Evolutionary conservation across 441 rosid genomes (phyloP).

Genomic region (Gossypium trilobum): DNA sequence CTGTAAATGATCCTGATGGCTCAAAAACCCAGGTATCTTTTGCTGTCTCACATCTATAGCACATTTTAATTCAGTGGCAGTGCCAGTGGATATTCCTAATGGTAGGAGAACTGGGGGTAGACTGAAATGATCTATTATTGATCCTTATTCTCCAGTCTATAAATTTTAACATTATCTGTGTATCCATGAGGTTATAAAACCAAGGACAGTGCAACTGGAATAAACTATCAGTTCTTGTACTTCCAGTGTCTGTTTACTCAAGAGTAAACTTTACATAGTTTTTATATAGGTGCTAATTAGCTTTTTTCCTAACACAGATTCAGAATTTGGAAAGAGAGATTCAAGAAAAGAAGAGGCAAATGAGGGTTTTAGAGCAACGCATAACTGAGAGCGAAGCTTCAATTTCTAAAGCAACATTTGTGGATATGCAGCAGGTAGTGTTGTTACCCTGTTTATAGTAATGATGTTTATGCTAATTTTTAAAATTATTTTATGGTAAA

Average conservation of each 20-base stretch:
- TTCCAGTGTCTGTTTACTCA: background rate
- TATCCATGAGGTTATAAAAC: background rate
- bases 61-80: background rate
- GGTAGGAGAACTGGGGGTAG: background rate
- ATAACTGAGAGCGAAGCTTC: slow-evolving; percentile 91
- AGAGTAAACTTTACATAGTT: background rate
- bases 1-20: slow-evolving; percentile 73
- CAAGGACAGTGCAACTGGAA: background rate
- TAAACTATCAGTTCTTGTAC: background rate
- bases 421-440: slow-evolving; percentile 93
- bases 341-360: slow-evolving; percentile 82
- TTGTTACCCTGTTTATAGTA: background rate
- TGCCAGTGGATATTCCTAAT: slow-evolving; percentile 4
- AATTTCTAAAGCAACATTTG: slow-evolving; percentile 71
- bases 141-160: background rate
- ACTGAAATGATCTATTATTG: background rate
- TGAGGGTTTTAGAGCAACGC: slow-evolving; percentile 70
- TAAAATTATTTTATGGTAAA: background rate
- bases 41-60: slow-evolving; percentile 2
- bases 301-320: slow-evolving; percentile 40
- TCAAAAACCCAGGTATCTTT: slow-evolving; percentile 63
- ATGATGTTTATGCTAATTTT: background rate
- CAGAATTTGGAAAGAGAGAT: slow-evolving; percentile 80
- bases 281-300: background rate
- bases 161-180: background rate